These are phyloP conservation scores for Sugiyamaella floridensis DNA, from an alignment of 805 yeast genomes.

Conservation along the genomic window DNA sequence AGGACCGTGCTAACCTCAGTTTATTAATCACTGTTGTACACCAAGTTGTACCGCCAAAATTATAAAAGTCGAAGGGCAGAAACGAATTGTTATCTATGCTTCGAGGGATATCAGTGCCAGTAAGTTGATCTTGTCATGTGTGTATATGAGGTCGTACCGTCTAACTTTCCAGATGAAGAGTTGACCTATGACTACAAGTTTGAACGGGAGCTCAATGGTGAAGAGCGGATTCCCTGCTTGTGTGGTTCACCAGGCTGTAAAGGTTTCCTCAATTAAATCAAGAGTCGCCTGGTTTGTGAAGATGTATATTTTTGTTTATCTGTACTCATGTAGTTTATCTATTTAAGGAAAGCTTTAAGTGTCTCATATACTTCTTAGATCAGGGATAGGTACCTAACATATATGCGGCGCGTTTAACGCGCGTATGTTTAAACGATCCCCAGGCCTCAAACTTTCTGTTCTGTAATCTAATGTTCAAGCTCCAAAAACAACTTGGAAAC, in stretches of 20 bases:
- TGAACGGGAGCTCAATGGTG: slow-evolving; percentile 83
- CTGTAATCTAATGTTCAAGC: background rate
- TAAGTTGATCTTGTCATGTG: slow-evolving; percentile 36
- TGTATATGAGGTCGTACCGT: background rate
- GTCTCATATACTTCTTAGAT: background rate
- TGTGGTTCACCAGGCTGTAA: slow-evolving; percentile 96
- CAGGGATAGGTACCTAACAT: background rate
- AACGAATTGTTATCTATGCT: slow-evolving; percentile 92
- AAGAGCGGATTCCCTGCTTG: slow-evolving; percentile 79
- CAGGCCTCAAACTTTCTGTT: background rate
- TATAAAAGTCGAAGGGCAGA: slow-evolving; percentile 88
- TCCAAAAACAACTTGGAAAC: no score
- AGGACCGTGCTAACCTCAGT: slow-evolving; percentile 26
- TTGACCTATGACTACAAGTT: slow-evolving; percentile 94
- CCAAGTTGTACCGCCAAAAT: slow-evolving; percentile 98
- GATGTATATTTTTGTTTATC: background rate
- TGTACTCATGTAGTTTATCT: background rate
- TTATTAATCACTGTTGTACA: slow-evolving; percentile 93
- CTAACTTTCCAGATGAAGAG: slow-evolving; percentile 42
- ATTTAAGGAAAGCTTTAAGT: background rate
- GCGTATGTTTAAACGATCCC: background rate
- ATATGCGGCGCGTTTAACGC: background rate
- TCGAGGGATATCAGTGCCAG: slow-evolving; percentile 78
- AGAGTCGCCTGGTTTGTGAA: background rate
- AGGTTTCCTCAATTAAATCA: slow-evolving; percentile 78